Percentiles rank a stretch among this genome's conserved stretches.
Evolutionary conservation across 805 yeast species (phyloP).

Genomic region (Suhomyces tanzawaensis): DNA sequence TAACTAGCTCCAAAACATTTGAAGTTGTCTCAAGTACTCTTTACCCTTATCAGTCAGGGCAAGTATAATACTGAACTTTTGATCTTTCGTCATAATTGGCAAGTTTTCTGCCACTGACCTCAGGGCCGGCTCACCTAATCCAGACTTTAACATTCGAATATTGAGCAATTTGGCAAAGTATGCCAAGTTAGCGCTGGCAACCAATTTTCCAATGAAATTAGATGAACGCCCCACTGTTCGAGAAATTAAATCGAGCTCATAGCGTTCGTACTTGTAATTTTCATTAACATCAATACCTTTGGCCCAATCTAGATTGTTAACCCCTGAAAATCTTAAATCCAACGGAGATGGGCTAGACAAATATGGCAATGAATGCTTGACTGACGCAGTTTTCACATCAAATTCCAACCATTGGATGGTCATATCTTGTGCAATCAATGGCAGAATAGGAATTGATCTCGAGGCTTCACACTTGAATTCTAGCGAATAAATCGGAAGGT

Average conservation of each 20-base stretch:
- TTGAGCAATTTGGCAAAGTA: no score
- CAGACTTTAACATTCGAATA: no score
- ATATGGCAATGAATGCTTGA: slow-evolving; percentile 55
- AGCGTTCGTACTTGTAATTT: slow-evolving; percentile 38
- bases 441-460: slow-evolving; percentile 46
- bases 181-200: slow-evolving; percentile 4
- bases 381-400: slow-evolving; percentile 17
- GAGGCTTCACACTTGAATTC: slow-evolving; percentile 34
- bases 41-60: background rate
- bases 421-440: slow-evolving; percentile 58
- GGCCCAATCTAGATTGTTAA: slow-evolving; percentile 45
- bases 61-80: background rate
- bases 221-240: slow-evolving; percentile 16
- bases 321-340: slow-evolving; percentile 33
- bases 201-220: slow-evolving; percentile 8
- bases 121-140: no score
- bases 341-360: slow-evolving; percentile 48
- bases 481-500: slow-evolving; percentile 14
- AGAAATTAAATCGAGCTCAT: slow-evolving; percentile 36
- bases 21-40: background rate
- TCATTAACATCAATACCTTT: slow-evolving; percentile 49
- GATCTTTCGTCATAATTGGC: no score
- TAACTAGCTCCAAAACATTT: background rate
- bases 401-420: slow-evolving; percentile 45
- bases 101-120: no score